Base-by-base conservation (phyloP, 257 asterid genomes). In the Leonotis leonurus region DNA sequence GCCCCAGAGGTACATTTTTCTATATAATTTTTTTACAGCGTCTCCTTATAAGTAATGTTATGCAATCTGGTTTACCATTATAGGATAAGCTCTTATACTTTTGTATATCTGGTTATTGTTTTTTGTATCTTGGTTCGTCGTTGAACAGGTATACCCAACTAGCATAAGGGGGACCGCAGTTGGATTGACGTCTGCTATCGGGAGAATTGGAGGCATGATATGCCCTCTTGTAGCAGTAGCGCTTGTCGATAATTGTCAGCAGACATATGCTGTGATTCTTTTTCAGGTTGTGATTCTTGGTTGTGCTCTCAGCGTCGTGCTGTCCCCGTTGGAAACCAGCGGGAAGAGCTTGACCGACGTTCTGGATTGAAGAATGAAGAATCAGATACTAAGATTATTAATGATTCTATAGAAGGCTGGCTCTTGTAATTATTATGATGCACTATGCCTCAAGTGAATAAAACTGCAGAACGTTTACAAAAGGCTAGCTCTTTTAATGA, bases 161-260 rank as follows among this genome's bases (percentile, higher is more conserved):
- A 75, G 58, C 56, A 56, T 83, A 54, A 77, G 94, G 67, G 69
- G 91, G 36, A 72, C 79, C 0, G 91, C 79, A 0, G 89, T 79
- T 32, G 96, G 96, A 66, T 52, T 78, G 21, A 70, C 94, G 21
- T 50, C 76, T 45, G 67, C 80, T 8, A 20, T 88, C 3, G 96
- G 96, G 56, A 79, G 76, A 73, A 64, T 77, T 3, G 89, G 94
- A 1, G 90, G 94, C 11, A 83, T 85, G 91, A 68, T 88, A 54
- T 78, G 87, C 72, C 94, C 96, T 16, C 81, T 83, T 18, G 80
- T 78, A 29, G 94, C 87, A 3, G 89, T 85, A 22, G 78, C 73
- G 3, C 67, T 88, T 72, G 89, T 85, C 25, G 78, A 75, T 46
- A 70, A 72, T 18, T 87, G 90, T 60, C 80, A 81, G 52, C 82